Evolutionary conservation across 768 basidiomycete genomes (phyloP).

Genomic region (Kwoniella sp.): DNA sequence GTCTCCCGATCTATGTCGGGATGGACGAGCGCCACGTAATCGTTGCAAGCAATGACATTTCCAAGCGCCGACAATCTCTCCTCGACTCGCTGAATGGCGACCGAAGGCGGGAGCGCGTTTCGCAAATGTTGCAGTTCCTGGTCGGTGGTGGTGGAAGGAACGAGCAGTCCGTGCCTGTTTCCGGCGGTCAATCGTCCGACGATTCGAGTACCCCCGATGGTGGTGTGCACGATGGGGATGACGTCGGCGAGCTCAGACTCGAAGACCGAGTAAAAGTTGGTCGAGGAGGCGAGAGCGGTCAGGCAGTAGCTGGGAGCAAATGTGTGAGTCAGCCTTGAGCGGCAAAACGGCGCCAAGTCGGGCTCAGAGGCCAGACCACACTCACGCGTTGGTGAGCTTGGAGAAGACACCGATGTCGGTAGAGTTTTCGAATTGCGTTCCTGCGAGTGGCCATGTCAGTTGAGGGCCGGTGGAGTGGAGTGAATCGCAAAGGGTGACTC

Average conservation of each 20-base stretch:
- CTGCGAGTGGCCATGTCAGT: slow-evolving; percentile 53
- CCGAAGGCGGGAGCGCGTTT: slow-evolving; percentile 86
- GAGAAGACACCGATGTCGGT: slow-evolving; percentile 95
- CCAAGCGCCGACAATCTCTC: slow-evolving; percentile 95
- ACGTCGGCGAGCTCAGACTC: slow-evolving; percentile 90
- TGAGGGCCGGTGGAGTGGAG: slow-evolving; percentile 1
- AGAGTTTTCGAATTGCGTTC: slow-evolving; percentile 88
- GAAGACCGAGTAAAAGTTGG: slow-evolving; percentile 97
- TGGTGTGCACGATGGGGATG: slow-evolving; percentile 92
- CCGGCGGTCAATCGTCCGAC: slow-evolving; percentile 89
- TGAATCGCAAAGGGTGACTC: slow-evolving; percentile 46
- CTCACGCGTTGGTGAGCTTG: slow-evolving; percentile 79
- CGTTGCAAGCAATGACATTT: slow-evolving; percentile 97
- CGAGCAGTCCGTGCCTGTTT: slow-evolving; percentile 94
- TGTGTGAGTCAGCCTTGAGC: slow-evolving; percentile 1
- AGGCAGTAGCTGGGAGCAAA: slow-evolving; percentile 73
- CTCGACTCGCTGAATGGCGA: slow-evolving; percentile 92
- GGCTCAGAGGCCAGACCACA: not conserved
- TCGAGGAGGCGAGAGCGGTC: slow-evolving; percentile 83
- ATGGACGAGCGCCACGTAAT: slow-evolving; percentile 97
- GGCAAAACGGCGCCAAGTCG: not conserved
- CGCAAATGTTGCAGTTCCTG: slow-evolving; percentile 97
- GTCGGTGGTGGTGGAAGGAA: slow-evolving; percentile 91
- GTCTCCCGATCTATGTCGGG: slow-evolving; percentile 98
- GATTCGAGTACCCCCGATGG: slow-evolving; percentile 89